A percentile compares a stretch with the other conserved stretches of the same genome.
Evolutionary conservation across 805 yeast genomes (phyloP).

Genomic region (Tetrapisispora taiwanensis): DNA sequence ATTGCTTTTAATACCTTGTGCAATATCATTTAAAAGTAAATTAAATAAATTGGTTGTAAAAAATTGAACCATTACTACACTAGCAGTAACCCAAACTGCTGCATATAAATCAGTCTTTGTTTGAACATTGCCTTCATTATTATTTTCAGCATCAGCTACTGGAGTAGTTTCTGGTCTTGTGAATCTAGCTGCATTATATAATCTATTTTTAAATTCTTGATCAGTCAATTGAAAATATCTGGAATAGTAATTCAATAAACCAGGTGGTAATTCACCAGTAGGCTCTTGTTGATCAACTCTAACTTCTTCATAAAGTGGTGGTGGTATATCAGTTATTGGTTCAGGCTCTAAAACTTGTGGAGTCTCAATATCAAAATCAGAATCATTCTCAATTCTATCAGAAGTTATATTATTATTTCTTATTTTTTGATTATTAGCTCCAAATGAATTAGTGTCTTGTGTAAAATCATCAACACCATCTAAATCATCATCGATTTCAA

Average conservation of each 20-base stretch:
- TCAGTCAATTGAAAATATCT: slow-evolving; percentile 16
- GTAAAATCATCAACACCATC: slow-evolving; percentile 23
- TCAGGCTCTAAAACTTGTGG: slow-evolving; percentile 1
- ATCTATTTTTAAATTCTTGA: slow-evolving; percentile 9
- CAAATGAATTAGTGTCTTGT: slow-evolving; percentile 17
- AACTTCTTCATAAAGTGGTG: not conserved
- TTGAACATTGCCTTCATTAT: slow-evolving; percentile 15
- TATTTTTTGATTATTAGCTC: slow-evolving; percentile 2
- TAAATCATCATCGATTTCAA: slow-evolving; percentile 17
- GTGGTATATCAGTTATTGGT: not conserved
- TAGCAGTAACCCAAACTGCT: slow-evolving; percentile 82
- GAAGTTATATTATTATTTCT: not conserved
- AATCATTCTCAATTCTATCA: not conserved
- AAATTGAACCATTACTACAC: slow-evolving; percentile 64
- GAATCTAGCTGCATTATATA: slow-evolving; percentile 8
- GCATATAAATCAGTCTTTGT: slow-evolving; percentile 66
- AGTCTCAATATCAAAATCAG: slow-evolving; percentile 1
- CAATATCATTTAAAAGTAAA: slow-evolving; percentile 46
- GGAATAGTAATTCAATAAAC: slow-evolving; percentile 20
- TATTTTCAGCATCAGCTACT: slow-evolving; percentile 9
- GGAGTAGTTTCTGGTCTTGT: slow-evolving; percentile 11
- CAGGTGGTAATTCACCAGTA: slow-evolving; percentile 11
- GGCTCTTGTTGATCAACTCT: slow-evolving; percentile 1
- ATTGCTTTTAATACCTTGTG: slow-evolving; percentile 27
- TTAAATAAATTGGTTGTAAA: slow-evolving; percentile 65